These are phyloP conservation scores for Naganishia sp. DNA, from an alignment of 1,284 basidiomycete genomes.

Conservation along the genomic window DNA sequence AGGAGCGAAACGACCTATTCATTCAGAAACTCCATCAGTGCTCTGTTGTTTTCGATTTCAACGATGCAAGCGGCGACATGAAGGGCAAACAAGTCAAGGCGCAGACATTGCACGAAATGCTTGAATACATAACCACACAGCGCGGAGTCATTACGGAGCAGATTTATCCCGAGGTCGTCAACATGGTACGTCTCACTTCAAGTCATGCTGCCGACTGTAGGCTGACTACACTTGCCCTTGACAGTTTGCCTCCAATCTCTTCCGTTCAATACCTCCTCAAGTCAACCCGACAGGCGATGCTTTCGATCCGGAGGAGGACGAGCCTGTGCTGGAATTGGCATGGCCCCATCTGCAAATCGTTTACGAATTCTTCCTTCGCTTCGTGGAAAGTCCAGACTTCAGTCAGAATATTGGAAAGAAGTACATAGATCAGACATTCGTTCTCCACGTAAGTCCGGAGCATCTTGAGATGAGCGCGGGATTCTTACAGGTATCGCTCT, in stretches of 20 bases:
- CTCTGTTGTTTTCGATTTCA: constrained; percentile 97
- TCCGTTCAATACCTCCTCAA: constrained; percentile 98
- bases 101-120: constrained; percentile 95
- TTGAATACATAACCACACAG: constrained; percentile 98
- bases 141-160: constrained; percentile 94
- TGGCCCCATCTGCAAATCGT: constrained; percentile 99
- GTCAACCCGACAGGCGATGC: constrained; percentile 97
- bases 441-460: constrained; percentile 63
- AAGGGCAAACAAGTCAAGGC: constrained; percentile 99
- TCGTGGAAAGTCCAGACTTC: constrained; percentile 97
- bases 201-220: background rate
- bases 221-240: constrained; percentile 12
- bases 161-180: constrained; percentile 98
- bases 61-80: constrained; percentile 92
- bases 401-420: constrained; percentile 97
- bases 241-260: constrained; percentile 94
- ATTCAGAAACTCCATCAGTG: constrained; percentile 95
- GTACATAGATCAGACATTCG: constrained; percentile 95
- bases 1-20: constrained; percentile 87
- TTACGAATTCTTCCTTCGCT: constrained; percentile 99
- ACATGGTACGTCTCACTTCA: constrained; percentile 71
- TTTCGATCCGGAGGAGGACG: constrained; percentile 99
- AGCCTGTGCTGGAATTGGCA: constrained; percentile 96
- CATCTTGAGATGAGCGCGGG: background rate
- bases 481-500: background rate